Evolutionary conservation across 75 land plant genomes (phyloP).

Genomic region (Sequoia sempervirens): DNA sequence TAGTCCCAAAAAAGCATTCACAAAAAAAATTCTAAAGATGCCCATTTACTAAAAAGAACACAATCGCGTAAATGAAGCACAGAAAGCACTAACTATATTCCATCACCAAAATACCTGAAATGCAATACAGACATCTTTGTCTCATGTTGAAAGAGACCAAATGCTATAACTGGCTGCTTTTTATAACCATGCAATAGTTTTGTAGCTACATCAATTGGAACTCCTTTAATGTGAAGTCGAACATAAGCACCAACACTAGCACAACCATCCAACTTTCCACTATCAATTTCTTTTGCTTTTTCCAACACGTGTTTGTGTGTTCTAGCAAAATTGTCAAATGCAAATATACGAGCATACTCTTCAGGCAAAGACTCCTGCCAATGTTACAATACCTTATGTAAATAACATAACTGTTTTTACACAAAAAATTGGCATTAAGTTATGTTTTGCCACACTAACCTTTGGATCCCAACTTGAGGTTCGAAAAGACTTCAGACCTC

Average conservation of each 20-base stretch:
- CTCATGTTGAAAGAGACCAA: slow-evolving; percentile 95
- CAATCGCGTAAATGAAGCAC: not conserved
- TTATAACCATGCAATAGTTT: slow-evolving; percentile 33
- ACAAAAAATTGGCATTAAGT: not conserved
- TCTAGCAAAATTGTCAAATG: slow-evolving; percentile 76
- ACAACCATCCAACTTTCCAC: slow-evolving; percentile 31
- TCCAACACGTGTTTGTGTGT: slow-evolving; percentile 78
- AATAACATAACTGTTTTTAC: not conserved
- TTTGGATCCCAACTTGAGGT: slow-evolving; percentile 93
- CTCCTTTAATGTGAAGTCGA: slow-evolving; percentile 59
- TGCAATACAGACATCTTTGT: slow-evolving; percentile 97
- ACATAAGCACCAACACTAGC: slow-evolving; percentile 53
- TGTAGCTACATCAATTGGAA: slow-evolving; percentile 49
- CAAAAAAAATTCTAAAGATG: not conserved
- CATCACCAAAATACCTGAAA: slow-evolving; percentile 60
- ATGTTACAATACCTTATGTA: not conserved
- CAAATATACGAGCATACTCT: slow-evolving; percentile 86
- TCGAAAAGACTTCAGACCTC: slow-evolving; percentile 89
- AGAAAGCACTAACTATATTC: not conserved
- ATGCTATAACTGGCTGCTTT: slow-evolving; percentile 49
- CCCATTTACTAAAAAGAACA: not conserved
- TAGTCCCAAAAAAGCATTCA: not conserved
- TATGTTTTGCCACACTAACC: slow-evolving; percentile 27
- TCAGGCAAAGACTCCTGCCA: slow-evolving; percentile 85
- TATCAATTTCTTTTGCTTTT: slow-evolving; percentile 57